Conservation (phyloP, 345 rosid genomes). For the Populus alba region DNA sequence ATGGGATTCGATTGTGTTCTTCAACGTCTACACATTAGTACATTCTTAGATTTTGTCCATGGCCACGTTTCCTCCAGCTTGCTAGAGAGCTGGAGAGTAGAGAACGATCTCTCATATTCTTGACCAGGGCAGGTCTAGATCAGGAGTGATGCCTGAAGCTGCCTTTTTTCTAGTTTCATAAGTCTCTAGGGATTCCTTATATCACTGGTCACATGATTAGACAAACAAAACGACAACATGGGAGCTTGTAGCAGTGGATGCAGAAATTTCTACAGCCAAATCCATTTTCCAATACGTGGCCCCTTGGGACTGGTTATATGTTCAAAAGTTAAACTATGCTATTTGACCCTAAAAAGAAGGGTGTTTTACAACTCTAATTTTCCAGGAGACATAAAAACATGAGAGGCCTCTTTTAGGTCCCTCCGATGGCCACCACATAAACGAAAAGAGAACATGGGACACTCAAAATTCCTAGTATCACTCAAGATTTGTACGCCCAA, state of each 20-base stretch:
- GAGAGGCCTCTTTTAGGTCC: constrained; percentile 17
- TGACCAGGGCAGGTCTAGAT: not conserved
- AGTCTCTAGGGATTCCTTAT: not conserved
- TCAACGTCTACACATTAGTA: not conserved
- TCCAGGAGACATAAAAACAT: constrained; percentile 7
- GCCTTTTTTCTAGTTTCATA: not conserved
- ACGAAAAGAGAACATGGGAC: constrained; percentile 19
- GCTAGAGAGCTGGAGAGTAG: not conserved
- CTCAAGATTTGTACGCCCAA: constrained; percentile 17
- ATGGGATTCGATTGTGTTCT: not conserved
- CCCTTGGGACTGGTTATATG: not conserved
- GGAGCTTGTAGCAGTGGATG: too few species aligned
- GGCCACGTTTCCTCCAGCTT: not conserved
- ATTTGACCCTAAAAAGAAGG: not conserved
- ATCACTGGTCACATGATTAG: too few species aligned
- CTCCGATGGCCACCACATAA: constrained; percentile 4
- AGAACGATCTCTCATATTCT: not conserved
- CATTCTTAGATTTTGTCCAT: not conserved
- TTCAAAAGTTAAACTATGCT: not conserved
- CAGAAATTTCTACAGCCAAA: too few species aligned
- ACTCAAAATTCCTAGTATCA: constrained; percentile 16
- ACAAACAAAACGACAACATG: too few species aligned
- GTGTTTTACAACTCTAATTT: not conserved
- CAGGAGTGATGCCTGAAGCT: not conserved
- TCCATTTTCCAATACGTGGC: not conserved